Evolutionary conservation across 441 rosid species (phyloP), one percentile per base, ranked within the genome.

Genomic region (Adansonia rubrostipa): DNA sequence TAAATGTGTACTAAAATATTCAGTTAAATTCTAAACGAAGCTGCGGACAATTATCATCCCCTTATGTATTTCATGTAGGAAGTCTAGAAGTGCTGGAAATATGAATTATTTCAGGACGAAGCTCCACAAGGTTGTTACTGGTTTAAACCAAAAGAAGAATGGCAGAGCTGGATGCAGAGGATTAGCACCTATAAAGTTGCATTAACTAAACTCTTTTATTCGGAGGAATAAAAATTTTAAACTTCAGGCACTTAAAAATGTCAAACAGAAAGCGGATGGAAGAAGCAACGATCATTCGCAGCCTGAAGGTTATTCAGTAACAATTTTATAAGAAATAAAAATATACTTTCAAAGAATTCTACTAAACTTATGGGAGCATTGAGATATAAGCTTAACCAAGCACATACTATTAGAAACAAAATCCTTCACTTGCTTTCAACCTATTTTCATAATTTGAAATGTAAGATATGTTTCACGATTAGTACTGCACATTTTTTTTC

Each of bases 381-480:
- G 6, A 2, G 57, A 45, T 70, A 50, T 6, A 69, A 47, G 17
- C 42, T 36, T 36, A 36, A 5, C 42, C 42, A 36, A 69, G 42
- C 15, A 4, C 36, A 68, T 53, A 68, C 22, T 68, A 47, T 68
- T 45, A 47, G n/a, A 53, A 51, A 53, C 28, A 33, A 54, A 33
- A 36, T 54, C 48, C 47, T 71, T 7, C 50, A 71, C 63, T 33
- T 71, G 47, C 47, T 71, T 71, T 71, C 22, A 53, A 71, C 61
- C 33, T 71, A 51, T 51, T 71, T 71, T 54, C 48, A 71, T 53
- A 28, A 33, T 24, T 36, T 70, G 17, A 50, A 70, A 36, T 7
- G n/a, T 15, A 24, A 51, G 1, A 24, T 11, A 62, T 7, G 42
- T 24, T 70, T 24, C 60, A 51, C 4, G 19, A 19, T 67, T 44